Percentiles rank a stretch among this genome's conserved stretches.
Evolutionary conservation across 2,329 filamentous ascomycete species (phyloP).

Genomic region (Talaromyces sp.): DNA sequence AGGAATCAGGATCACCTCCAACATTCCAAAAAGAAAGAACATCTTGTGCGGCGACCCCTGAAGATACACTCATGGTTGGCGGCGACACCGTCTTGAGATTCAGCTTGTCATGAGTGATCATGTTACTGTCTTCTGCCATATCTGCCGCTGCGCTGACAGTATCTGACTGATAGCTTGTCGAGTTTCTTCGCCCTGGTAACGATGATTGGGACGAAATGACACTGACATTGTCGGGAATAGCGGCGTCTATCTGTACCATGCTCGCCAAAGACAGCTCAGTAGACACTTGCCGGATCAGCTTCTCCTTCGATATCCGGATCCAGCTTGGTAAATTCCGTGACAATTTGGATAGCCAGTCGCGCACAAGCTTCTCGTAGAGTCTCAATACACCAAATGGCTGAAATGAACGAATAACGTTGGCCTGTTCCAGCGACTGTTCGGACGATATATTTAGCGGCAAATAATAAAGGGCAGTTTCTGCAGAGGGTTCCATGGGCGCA

Average conservation of each 20-base stretch:
- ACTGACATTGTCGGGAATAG: neutral
- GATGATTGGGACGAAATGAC: conserved; percentile 2
- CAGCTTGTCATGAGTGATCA: neutral
- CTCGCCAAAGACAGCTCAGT: conserved; percentile 34
- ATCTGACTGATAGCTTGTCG: neutral
- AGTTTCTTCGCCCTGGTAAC: neutral
- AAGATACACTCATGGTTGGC: neutral
- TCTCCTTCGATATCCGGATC: conserved; percentile 37
- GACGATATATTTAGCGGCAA: conserved; percentile 19
- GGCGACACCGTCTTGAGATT: conserved; percentile 7
- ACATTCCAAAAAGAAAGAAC: conserved; percentile 35
- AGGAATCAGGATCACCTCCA: conserved; percentile 29
- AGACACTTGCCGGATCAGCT: conserved; percentile 31
- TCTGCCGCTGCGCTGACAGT: neutral
- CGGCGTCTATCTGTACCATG: conserved; percentile 22
- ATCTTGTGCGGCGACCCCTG: conserved; percentile 10
- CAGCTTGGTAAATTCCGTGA: conserved; percentile 30
- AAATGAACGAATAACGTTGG: conserved; percentile 14
- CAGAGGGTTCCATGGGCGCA: neutral
- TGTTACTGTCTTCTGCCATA: neutral
- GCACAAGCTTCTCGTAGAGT: conserved; percentile 34
- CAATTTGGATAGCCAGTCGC: conserved; percentile 33
- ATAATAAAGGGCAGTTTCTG: conserved; percentile 16
- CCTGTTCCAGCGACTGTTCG: neutral
- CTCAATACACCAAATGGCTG: conserved; percentile 19